Base-by-base conservation (phyloP, 176 grass and related monocot genomes). In the Tuctoria greenei region DNA sequence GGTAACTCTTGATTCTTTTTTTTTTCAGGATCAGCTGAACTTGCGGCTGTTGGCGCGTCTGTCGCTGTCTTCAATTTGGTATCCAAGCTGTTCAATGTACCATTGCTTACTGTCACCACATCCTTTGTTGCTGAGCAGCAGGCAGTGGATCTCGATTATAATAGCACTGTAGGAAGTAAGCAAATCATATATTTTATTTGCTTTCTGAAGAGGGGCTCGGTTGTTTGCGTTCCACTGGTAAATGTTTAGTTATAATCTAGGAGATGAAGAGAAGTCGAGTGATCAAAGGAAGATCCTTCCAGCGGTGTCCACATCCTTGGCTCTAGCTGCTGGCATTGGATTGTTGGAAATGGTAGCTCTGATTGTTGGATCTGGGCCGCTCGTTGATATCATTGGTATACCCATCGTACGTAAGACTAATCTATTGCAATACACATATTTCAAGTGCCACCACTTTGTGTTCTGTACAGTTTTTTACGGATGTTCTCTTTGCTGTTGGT, bases 121-220 rank as follows among this genome's bases (percentile, higher is more conserved):
- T 97, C 91, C 34, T 93, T 93, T 79, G 94, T 93, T 81, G 94
- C 94, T 36, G 94, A 93, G 76, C 91, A 93, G 72, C 88, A 90
- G 78, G 94, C 86, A n/a, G 21, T 74, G 31, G 71, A 89, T 35
- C 25, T 15, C 8, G 26, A 52, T 72, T 3, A 39, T 73, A 69
- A 38, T 26, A 12, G 5, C 2, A 3, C 47, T 36, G 20, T 11
- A 72, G 31, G 49, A 79, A 74, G 83, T 87, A 76, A 78, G 66
- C 14, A 24, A 79, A 56, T 13, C 13, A 43, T 16, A 12, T 18
- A 8, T 76, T 66, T 9, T 52, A 4, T 34, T 61, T 67, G 10
- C 17, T 57, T 61, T 58, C 16, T 61, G 34, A 75, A 24, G 61
- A 65, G 4, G 0, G 10, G 1, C 23, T 26, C 16, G 7, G 4